Conservation (phyloP, 2,329 filamentous ascomycete genomes). For the Cryphonectria nitschkei region DNA sequence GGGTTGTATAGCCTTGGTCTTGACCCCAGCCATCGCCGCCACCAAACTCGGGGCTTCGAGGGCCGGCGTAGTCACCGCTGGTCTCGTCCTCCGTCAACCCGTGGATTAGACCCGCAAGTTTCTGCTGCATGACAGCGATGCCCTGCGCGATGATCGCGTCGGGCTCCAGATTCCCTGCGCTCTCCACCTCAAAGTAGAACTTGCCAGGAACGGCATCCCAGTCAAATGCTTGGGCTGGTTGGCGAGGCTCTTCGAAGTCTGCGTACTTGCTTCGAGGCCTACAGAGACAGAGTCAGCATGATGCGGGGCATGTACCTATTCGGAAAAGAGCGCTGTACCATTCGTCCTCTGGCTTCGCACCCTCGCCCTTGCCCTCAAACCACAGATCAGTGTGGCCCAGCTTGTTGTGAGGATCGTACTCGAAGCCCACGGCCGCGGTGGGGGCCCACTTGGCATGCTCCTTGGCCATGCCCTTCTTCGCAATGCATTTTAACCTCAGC, state of each 20-base stretch:
- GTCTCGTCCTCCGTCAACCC: constrained; percentile 55
- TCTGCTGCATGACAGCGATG: constrained; percentile 86
- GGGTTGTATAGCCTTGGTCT: constrained; percentile 70
- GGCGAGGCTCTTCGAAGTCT: constrained; percentile 75
- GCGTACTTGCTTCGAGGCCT: constrained; percentile 84
- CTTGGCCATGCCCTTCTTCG: constrained; percentile 98
- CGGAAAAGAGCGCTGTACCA: constrained; percentile 62
- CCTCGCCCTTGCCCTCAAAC: constrained; percentile 66
- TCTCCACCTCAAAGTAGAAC: constrained; percentile 95
- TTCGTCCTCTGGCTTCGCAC: constrained; percentile 64
- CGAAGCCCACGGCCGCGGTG: constrained; percentile 88
- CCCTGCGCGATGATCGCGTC: constrained; percentile 88
- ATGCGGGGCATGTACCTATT: background rate
- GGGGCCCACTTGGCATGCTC: constrained; percentile 99
- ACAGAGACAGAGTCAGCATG: constrained; percentile 35
- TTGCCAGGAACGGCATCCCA: constrained; percentile 81
- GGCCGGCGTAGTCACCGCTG: constrained; percentile 62
- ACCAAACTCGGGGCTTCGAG: constrained; percentile 68
- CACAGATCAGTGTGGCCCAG: constrained; percentile 89
- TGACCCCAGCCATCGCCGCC: constrained; percentile 58
- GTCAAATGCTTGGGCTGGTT: constrained; percentile 86
- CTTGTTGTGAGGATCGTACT: constrained; percentile 98
- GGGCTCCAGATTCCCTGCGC: constrained; percentile 83
- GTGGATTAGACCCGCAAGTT: constrained; percentile 74
- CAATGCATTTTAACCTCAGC: constrained; percentile 86